These are phyloP conservation scores for Penicillium griseofulvum DNA, from an alignment of 2,329 filamentous ascomycete species.

Conservation along the genomic window DNA sequence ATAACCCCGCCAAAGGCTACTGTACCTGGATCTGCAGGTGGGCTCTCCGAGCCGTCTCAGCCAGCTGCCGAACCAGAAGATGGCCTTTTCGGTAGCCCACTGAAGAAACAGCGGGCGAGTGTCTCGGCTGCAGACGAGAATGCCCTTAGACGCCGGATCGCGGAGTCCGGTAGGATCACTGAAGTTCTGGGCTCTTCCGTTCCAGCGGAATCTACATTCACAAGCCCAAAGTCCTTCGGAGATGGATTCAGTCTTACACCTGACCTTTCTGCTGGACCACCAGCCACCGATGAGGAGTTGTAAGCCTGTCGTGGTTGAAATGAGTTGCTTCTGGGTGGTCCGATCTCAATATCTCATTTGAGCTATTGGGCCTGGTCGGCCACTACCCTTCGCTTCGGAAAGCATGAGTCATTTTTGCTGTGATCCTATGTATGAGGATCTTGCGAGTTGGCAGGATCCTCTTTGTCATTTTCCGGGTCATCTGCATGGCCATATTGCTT, in stretches of 20 bases:
- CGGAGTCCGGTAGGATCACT: constrained; percentile 38
- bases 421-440: not conserved
- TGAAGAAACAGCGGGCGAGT: constrained; percentile 49
- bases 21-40: constrained; percentile 12
- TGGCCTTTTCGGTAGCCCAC: constrained; percentile 45
- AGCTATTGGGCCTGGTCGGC: not conserved
- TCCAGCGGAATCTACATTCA: constrained; percentile 11
- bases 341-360: not conserved
- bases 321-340: not conserved
- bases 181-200: constrained; percentile 31
- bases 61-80: constrained; percentile 27
- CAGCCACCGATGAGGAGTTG: constrained; percentile 31
- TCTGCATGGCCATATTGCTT: constrained; percentile 3
- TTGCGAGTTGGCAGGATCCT: not conserved
- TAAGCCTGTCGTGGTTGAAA: constrained; percentile 12
- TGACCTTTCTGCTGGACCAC: constrained; percentile 13
- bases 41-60: constrained; percentile 21
- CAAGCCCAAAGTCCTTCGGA: constrained; percentile 16
- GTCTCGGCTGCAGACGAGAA: constrained; percentile 45
- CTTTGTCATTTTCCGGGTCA: not conserved
- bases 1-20: constrained; percentile 36
- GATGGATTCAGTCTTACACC: constrained; percentile 9
- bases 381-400: not conserved
- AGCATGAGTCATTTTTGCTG: not conserved
- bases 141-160: constrained; percentile 41